Evolutionary conservation across 2,329 filamentous ascomycete genomes (phyloP).

Genomic region (Fusarium ramigenum): DNA sequence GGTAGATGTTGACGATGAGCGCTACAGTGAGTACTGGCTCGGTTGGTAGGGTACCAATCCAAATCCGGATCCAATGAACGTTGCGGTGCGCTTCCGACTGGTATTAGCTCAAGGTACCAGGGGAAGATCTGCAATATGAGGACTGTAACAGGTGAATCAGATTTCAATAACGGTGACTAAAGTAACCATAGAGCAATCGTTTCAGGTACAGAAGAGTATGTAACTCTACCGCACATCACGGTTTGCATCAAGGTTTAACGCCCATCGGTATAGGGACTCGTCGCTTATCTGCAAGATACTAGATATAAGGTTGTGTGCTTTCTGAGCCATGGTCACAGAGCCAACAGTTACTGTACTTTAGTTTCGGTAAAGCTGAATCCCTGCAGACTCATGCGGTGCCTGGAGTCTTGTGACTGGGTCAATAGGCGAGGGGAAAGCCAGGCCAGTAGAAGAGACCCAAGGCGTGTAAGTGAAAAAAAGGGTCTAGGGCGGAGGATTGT

Average conservation of each 20-base stretch:
- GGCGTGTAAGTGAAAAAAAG: neutral
- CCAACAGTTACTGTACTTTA: neutral
- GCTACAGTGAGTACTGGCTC: neutral
- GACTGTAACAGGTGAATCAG: neutral
- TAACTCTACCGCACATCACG: neutral
- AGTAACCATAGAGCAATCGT: neutral
- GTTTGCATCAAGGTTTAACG: constrained; percentile 4
- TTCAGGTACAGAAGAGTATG: neutral
- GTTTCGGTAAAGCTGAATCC: neutral
- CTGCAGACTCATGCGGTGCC: neutral
- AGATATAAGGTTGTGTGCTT: neutral
- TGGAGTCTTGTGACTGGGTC: neutral
- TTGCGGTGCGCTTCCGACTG: neutral
- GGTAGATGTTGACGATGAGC: neutral
- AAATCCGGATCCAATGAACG: neutral
- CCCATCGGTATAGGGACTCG: neutral
- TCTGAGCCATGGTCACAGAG: neutral
- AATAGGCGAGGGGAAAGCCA: neutral
- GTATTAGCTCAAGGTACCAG: constrained; percentile 13
- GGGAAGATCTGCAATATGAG: constrained; percentile 1
- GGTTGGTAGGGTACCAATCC: neutral
- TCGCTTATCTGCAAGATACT: neutral
- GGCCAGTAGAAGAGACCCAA: neutral
- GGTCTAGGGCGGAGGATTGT: neutral
- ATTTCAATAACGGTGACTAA: neutral